phyloP scores from a whole-genome alignment of 2,329 filamentous ascomycete genomes.

The Epichloe scottii region DNA sequence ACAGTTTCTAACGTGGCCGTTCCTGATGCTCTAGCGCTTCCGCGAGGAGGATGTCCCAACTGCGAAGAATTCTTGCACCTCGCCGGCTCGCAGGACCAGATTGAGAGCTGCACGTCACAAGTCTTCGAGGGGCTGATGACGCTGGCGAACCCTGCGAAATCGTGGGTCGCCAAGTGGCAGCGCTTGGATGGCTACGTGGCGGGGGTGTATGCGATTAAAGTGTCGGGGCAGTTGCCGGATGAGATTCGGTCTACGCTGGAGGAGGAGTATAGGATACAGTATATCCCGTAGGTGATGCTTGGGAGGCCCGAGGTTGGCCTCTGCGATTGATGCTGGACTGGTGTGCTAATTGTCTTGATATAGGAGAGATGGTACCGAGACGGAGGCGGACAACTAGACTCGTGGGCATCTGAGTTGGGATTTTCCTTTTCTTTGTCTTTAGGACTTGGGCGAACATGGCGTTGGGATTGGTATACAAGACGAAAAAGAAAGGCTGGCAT shows the following conservation, averaged over 20 bases:
- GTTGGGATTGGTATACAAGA: neutral
- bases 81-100: conserved; percentile 61
- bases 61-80: conserved; percentile 89
- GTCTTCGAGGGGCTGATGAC: conserved; percentile 91
- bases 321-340: neutral
- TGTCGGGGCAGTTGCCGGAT: conserved; percentile 66
- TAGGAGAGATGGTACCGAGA: conserved; percentile 45
- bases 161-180: conserved; percentile 97
- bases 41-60: conserved; percentile 84
- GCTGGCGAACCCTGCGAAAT: conserved; percentile 66
- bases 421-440: neutral
- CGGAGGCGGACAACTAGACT: conserved; percentile 30
- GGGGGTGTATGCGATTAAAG: conserved; percentile 90
- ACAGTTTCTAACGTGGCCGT: neutral
- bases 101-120: conserved; percentile 87
- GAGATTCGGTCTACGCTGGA: conserved; percentile 49
- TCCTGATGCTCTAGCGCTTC: conserved; percentile 52
- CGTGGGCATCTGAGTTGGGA: neutral
- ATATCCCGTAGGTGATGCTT: conserved; percentile 50
- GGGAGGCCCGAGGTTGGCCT: neutral
- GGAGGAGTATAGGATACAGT: conserved; percentile 50
- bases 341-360: conserved; percentile 14
- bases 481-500: neutral
- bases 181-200: conserved; percentile 76
- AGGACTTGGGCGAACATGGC: neutral